Conservation (phyloP, 2,329 filamentous ascomycete species). For the Aureobasidium leucospermi region DNA sequence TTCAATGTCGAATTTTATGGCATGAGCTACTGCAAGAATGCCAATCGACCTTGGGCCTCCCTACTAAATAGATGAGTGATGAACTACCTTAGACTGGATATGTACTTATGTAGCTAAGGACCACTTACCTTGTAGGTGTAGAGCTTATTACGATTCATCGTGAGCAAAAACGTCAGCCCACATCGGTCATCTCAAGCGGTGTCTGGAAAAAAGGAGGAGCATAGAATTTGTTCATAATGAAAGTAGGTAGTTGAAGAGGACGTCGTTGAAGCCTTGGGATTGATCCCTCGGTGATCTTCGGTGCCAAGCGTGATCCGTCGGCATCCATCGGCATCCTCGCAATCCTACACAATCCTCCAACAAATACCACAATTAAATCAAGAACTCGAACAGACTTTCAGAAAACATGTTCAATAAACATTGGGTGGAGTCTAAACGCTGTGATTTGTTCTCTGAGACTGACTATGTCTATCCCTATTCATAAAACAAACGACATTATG, state of each 20-base stretch:
- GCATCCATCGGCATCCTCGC: neutral
- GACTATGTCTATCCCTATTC: too few species aligned
- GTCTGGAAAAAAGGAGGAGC: too few species aligned
- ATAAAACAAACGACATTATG: too few species aligned
- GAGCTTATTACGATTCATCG: neutral
- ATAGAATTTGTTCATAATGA: too few species aligned
- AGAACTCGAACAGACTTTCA: too few species aligned
- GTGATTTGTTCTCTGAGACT: too few species aligned
- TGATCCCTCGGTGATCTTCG: neutral
- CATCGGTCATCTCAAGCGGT: too few species aligned
- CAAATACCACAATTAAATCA: neutral
- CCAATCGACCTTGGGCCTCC: constrained; percentile 82
- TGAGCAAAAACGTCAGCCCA: too few species aligned
- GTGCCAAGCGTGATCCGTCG: neutral
- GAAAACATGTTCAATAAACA: neutral
- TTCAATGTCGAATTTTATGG: constrained; percentile 88
- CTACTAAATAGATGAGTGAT: constrained; percentile 38
- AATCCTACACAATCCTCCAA: neutral
- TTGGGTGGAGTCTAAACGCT: too few species aligned
- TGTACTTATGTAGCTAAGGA: too few species aligned
- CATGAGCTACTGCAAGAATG: constrained; percentile 90
- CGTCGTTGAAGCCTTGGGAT: neutral
- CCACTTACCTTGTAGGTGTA: neutral
- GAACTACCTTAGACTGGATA: neutral
- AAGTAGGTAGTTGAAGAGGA: neutral